phyloP scores from a whole-genome alignment of 129 eudicot species.

The Saussurea involucrata region DNA sequence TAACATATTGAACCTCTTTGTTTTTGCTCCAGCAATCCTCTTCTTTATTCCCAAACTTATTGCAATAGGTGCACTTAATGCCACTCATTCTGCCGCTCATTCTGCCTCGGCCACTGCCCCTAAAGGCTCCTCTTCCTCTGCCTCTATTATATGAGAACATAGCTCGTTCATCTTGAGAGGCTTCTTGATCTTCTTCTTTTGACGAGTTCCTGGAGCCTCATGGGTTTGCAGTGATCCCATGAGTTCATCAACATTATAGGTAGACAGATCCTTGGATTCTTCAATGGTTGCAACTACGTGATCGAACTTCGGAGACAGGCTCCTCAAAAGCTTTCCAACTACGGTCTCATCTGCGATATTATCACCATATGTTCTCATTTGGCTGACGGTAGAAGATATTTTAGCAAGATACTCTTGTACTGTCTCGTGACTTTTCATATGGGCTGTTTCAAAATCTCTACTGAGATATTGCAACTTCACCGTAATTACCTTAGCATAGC shows the following conservation, averaged over 20 bases:
- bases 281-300: slow-evolving; percentile 16
- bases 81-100: neutral
- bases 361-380: neutral
- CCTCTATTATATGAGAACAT: neutral
- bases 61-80: neutral
- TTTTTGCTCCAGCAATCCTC: neutral
- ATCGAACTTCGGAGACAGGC: neutral
- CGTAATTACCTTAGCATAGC: neutral
- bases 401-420: no score
- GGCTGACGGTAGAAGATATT: neutral
- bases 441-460: no score
- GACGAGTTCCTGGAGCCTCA: neutral
- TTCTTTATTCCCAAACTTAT: neutral
- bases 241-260: neutral
- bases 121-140: neutral
- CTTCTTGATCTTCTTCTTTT: neutral
- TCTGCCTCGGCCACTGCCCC: slow-evolving; percentile 6
- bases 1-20: neutral
- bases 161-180: neutral
- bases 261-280: neutral
- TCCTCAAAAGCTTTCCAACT: neutral
- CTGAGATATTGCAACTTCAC: neutral
- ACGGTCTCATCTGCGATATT: neutral
- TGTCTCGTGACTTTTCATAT: no score
- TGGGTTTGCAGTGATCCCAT: neutral